Evolutionary conservation across 805 yeast species (phyloP).

Genomic region (Candida ulmi): DNA sequence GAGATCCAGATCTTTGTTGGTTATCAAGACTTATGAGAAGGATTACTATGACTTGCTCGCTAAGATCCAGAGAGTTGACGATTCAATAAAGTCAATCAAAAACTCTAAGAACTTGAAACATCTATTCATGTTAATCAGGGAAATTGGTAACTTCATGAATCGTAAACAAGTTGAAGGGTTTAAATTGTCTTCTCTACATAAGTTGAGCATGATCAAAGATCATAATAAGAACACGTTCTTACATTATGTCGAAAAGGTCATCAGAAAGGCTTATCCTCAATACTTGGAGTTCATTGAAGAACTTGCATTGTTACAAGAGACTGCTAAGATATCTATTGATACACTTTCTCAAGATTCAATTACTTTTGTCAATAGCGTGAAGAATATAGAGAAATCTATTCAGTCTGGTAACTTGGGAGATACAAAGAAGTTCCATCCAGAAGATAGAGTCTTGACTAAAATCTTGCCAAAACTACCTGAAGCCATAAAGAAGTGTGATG

Average conservation of each 20-base stretch:
- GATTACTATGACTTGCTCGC: slow-evolving; percentile 69
- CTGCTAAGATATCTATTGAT: slow-evolving; percentile 80
- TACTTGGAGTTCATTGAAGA: slow-evolving; percentile 73
- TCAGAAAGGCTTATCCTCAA: slow-evolving; percentile 82
- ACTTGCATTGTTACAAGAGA: slow-evolving; percentile 38
- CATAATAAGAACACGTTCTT: slow-evolving; percentile 80
- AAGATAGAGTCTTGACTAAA: slow-evolving; percentile 60
- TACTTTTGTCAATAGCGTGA: slow-evolving; percentile 53
- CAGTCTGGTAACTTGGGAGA: slow-evolving; percentile 84
- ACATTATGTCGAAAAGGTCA: slow-evolving; percentile 85
- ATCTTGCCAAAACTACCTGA: slow-evolving; percentile 65
- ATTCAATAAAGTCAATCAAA: slow-evolving; percentile 62
- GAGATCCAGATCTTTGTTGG: slow-evolving; percentile 75
- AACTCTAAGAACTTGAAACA: slow-evolving; percentile 62
- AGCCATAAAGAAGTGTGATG: slow-evolving; percentile 65
- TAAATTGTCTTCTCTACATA: slow-evolving; percentile 80
- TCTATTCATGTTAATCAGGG: slow-evolving; percentile 76
- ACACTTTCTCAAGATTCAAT: slow-evolving; percentile 65
- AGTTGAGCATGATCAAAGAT: slow-evolving; percentile 87
- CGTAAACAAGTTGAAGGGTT: slow-evolving; percentile 95
- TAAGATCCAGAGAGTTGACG: slow-evolving; percentile 67
- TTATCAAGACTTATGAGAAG: slow-evolving; percentile 64
- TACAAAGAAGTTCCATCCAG: slow-evolving; percentile 72
- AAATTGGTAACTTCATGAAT: slow-evolving; percentile 96
- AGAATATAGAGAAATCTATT: slow-evolving; percentile 67